A percentile compares a stretch with the other conserved stretches of the same genome.
These are phyloP conservation scores for Nemania serpens DNA, from an alignment of 2,329 filamentous ascomycete genomes.

Conservation along the genomic window DNA sequence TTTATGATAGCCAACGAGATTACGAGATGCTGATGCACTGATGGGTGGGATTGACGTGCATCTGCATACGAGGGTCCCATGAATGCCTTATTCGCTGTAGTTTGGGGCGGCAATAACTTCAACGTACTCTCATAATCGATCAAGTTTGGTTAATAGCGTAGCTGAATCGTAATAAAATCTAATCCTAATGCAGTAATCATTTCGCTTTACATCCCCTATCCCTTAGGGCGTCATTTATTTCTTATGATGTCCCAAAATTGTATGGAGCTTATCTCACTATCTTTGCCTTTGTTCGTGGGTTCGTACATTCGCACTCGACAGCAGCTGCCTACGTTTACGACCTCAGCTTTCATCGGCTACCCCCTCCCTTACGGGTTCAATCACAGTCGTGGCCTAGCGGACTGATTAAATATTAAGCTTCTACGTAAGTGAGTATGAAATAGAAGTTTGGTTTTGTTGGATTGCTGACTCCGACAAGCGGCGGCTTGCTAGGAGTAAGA, in stretches of 20 bases:
- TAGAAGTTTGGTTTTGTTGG: not conserved
- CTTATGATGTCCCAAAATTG: too few species aligned
- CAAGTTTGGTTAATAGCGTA: not conserved
- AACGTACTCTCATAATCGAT: not conserved
- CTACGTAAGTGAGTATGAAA: not conserved
- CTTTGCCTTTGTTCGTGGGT: not conserved
- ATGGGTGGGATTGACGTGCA: constrained; percentile 1
- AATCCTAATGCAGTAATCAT: not conserved
- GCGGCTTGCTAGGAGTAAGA: not conserved
- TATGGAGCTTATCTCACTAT: too few species aligned
- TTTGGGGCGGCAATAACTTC: not conserved
- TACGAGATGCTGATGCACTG: not conserved
- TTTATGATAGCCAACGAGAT: not conserved
- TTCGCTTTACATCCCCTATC: too few species aligned
- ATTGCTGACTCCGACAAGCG: not conserved
- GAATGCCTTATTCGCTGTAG: not conserved
- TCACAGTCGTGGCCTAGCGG: not conserved
- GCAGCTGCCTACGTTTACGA: not conserved
- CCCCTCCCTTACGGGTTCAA: not conserved
- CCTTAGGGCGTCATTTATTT: not conserved
- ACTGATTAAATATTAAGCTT: not conserved
- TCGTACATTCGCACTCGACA: not conserved
- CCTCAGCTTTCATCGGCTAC: not conserved
- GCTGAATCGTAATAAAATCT: not conserved
- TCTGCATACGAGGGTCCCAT: not conserved